phyloP scores from a whole-genome alignment of 192 early-diverging fungal genomes.

The Backusella australiensis region DNA sequence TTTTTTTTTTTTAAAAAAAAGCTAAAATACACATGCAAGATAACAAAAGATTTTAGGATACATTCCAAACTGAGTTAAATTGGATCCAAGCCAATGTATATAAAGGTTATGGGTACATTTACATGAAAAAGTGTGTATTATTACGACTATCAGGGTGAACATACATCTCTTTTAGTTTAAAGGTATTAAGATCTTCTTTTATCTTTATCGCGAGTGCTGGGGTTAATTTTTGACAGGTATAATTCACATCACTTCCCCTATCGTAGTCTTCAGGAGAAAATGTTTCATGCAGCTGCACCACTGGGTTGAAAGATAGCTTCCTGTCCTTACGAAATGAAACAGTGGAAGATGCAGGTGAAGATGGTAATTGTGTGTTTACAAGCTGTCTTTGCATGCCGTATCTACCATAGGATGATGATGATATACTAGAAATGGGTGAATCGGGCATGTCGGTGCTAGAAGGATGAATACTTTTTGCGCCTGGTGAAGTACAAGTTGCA shows the following conservation, averaged over 20 bases:
- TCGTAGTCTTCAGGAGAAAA: conserved; percentile 82
- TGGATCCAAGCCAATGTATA: background rate
- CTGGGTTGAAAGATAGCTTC: background rate
- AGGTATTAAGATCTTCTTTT: conserved; percentile 92
- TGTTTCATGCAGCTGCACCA: conserved; percentile 48
- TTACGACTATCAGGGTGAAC: conserved; percentile 77
- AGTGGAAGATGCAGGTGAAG: conserved; percentile 6
- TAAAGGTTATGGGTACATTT: background rate
- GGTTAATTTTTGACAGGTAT: conserved; percentile 82
- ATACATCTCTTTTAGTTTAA: conserved; percentile 88
- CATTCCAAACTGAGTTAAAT: conserved; percentile 3
- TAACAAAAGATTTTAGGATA: background rate
- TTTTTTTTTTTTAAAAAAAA: background rate
- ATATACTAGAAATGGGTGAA: conserved; percentile 11
- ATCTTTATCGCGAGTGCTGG: conserved; percentile 83
- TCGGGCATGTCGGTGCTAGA: background rate
- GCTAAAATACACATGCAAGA: background rate
- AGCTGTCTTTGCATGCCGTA: background rate
- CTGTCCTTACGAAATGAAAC: background rate
- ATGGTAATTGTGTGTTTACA: background rate
- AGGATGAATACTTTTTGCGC: background rate
- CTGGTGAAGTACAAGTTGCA: background rate
- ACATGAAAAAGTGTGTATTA: conserved; percentile 75
- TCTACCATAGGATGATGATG: background rate
- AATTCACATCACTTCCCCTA: conserved; percentile 75